Conservation (phyloP, 148 eudicot species). For the Polygonum aviculare region DNA sequence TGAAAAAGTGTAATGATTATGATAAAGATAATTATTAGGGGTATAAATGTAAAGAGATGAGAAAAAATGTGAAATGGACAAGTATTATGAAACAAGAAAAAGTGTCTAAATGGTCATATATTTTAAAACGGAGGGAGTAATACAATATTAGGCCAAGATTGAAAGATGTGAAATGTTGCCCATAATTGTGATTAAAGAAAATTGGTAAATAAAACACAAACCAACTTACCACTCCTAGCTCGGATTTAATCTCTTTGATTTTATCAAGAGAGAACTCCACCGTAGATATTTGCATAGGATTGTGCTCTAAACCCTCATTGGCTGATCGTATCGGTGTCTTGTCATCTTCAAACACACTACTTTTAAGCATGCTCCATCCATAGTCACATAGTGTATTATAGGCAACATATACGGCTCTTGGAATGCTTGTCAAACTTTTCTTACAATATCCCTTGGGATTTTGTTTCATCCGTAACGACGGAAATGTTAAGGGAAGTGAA, state of each 20-base stretch:
- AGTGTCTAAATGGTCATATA: too few species aligned
- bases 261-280: slow-evolving; percentile 41
- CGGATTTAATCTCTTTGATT: slow-evolving; percentile 45
- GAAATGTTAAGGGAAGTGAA: slow-evolving; percentile 60
- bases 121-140: too few species aligned
- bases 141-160: too few species aligned
- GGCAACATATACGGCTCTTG: slow-evolving; percentile 14
- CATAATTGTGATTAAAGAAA: too few species aligned
- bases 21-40: too few species aligned
- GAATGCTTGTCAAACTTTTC: not conserved
- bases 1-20: too few species aligned
- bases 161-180: too few species aligned
- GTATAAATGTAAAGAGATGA: too few species aligned
- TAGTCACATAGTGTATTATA: slow-evolving; percentile 47
- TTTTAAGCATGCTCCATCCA: slow-evolving; percentile 58
- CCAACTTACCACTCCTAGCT: slow-evolving; percentile 44
- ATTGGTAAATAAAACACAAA: too few species aligned
- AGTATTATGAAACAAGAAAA: too few species aligned
- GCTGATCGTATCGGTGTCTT: slow-evolving; percentile 52
- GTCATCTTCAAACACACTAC: slow-evolving; percentile 52
- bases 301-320: slow-evolving; percentile 38
- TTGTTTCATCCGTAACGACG: slow-evolving; percentile 14
- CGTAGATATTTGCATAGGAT: slow-evolving; percentile 42
- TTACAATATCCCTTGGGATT: not conserved
- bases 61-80: too few species aligned